Percentiles rank a stretch among this genome's conserved stretches.
phyloP scores from a whole-genome alignment of 2,329 filamentous ascomycete genomes.

The Hymenoscyphus occultus region DNA sequence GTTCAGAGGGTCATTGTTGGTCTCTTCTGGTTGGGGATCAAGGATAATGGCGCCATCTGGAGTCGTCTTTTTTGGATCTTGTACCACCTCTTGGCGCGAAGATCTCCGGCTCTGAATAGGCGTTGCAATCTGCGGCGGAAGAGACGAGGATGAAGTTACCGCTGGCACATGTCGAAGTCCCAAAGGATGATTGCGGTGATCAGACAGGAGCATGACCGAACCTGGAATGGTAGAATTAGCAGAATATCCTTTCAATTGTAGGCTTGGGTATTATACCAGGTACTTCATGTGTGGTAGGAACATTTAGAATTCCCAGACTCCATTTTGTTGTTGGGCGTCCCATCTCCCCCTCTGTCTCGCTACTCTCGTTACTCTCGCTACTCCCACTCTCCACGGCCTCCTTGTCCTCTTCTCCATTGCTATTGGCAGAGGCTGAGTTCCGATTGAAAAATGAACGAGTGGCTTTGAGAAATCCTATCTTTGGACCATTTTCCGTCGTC shows the following conservation, averaged over 20 bases:
- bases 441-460: slow-evolving; percentile 26
- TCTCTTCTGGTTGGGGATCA: slow-evolving; percentile 89
- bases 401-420: slow-evolving; percentile 11
- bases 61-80: slow-evolving; percentile 67
- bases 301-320: slow-evolving; percentile 80
- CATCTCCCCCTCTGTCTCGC: background rate
- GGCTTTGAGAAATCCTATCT: background rate
- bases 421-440: slow-evolving; percentile 22
- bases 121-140: slow-evolving; percentile 23
- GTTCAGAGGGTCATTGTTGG: slow-evolving; percentile 86
- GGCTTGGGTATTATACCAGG: slow-evolving; percentile 57
- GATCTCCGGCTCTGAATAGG: slow-evolving; percentile 18
- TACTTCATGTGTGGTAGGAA: slow-evolving; percentile 77
- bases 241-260: background rate
- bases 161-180: slow-evolving; percentile 56
- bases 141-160: slow-evolving; percentile 55
- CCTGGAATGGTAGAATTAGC: slow-evolving; percentile 39
- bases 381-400: background rate
- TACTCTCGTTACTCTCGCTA: background rate
- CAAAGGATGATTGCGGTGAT: slow-evolving; percentile 56
- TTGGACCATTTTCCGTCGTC: background rate
- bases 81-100: slow-evolving; percentile 15
- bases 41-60: slow-evolving; percentile 80
- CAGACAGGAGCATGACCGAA: slow-evolving; percentile 55
- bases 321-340: slow-evolving; percentile 41